These are phyloP conservation scores for Aspergillus sergii DNA, from an alignment of 2,329 filamentous ascomycete genomes.

Conservation along the genomic window DNA sequence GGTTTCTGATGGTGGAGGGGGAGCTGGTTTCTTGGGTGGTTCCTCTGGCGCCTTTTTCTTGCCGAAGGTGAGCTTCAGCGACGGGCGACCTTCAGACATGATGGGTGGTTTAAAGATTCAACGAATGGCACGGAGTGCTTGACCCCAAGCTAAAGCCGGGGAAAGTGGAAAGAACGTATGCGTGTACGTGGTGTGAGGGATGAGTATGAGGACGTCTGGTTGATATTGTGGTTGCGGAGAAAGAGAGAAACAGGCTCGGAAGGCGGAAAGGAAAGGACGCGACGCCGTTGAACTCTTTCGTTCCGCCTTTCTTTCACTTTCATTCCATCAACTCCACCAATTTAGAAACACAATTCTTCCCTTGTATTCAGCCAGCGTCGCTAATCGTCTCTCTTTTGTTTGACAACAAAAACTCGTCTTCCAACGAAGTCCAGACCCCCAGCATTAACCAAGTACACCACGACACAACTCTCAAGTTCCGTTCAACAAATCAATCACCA, in stretches of 20 bases:
- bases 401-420: not conserved
- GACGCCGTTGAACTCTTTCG: not conserved
- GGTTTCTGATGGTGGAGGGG: conserved; percentile 25
- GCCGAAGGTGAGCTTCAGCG: conserved; percentile 46
- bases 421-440: no score
- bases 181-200: not conserved
- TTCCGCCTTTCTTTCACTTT: conserved; percentile 3
- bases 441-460: not conserved
- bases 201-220: not conserved
- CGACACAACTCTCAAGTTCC: not conserved
- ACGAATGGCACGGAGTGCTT: not conserved
- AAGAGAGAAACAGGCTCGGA: conserved; percentile 4
- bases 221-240: not conserved
- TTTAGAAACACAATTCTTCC: not conserved
- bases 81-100: conserved; percentile 41
- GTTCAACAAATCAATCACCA: conserved; percentile 29
- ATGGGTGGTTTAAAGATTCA: conserved; percentile 7
- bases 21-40: conserved; percentile 23
- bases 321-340: conserved; percentile 1
- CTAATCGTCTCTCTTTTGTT: not conserved
- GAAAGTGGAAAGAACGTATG: not conserved
- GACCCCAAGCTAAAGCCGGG: not conserved
- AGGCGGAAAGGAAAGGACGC: conserved; percentile 7
- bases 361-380: not conserved
- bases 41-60: conserved; percentile 39